These are phyloP conservation scores for Gossypium rotundifolium DNA, from an alignment of 345 rosid species.

Conservation along the genomic window DNA sequence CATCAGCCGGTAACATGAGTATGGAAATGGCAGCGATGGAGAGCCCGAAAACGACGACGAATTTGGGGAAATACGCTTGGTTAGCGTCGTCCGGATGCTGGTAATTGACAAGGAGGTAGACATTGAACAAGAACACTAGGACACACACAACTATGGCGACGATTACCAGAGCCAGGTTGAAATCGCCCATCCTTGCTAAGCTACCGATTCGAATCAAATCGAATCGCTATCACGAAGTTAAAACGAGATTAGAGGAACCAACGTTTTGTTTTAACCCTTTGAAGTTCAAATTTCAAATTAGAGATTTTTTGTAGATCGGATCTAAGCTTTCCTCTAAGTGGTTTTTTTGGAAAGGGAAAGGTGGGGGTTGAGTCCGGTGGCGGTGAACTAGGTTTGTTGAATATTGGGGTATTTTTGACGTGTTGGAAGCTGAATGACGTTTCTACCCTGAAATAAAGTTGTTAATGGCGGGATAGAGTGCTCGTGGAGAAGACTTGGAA, in stretches of 20 bases:
- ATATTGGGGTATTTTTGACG: not conserved
- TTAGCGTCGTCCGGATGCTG: conserved; percentile 98
- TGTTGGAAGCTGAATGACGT: conserved; percentile 10
- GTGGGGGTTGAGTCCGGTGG: conserved; percentile 15
- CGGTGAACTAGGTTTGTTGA: conserved; percentile 19
- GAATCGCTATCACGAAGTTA: conserved; percentile 17
- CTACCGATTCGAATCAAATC: conserved; percentile 29
- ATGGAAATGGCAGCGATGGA: conserved; percentile 84
- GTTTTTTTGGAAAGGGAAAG: conserved; percentile 15
- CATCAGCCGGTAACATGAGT: conserved; percentile 97
- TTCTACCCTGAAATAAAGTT: not conserved
- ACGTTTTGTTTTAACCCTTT: conserved; percentile 17
- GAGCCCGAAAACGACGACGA: conserved; percentile 94
- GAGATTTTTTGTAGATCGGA: conserved; percentile 17
- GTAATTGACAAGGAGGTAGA: conserved; percentile 92
- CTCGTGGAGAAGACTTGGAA: not conserved
- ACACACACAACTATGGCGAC: conserved; percentile 89
- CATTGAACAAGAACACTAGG: conserved; percentile 78
- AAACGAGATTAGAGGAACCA: conserved; percentile 8
- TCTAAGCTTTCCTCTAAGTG: conserved; percentile 15
- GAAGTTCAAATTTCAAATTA: conserved; percentile 7
- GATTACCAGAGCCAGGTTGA: conserved; percentile 97
- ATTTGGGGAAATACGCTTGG: conserved; percentile 96
- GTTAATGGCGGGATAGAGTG: not conserved
- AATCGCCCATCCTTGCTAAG: conserved; percentile 75